Evolutionary conservation across 2,329 filamentous ascomycete genomes (phyloP).

Genomic region (Periconia macrospinosa): DNA sequence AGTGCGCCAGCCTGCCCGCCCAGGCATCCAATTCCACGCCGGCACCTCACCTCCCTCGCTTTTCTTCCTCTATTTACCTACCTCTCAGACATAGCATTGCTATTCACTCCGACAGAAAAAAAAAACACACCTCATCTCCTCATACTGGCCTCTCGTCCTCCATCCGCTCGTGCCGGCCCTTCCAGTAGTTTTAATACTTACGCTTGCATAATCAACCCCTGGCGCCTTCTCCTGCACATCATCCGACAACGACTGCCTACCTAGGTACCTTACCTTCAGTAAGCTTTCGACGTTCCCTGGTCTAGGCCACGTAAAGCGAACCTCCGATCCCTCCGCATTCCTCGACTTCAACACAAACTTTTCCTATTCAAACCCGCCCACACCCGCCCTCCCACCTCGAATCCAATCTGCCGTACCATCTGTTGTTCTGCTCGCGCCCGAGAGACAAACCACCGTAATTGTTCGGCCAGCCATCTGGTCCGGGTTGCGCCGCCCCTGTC

Average conservation of each 20-base stretch:
- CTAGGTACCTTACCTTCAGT: background rate
- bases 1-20: background rate
- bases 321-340: background rate
- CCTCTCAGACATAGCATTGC: background rate
- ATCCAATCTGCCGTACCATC: background rate
- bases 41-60: too few species aligned
- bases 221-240: background rate
- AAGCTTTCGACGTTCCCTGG: background rate
- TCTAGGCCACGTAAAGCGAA: constrained; percentile 6
- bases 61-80: background rate
- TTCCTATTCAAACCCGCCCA: background rate
- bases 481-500: too few species aligned
- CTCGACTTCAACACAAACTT: background rate
- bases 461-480: background rate
- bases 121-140: too few species aligned
- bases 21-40: too few species aligned
- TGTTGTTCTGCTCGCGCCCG: background rate
- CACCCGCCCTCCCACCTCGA: too few species aligned
- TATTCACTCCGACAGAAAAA: too few species aligned
- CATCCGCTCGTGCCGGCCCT: too few species aligned
- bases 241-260: background rate
- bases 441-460: background rate
- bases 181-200: too few species aligned
- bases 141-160: too few species aligned
- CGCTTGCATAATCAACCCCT: background rate